phyloP scores from a whole-genome alignment of 1,284 basidiomycete species.

The Puccinia horiana region DNA sequence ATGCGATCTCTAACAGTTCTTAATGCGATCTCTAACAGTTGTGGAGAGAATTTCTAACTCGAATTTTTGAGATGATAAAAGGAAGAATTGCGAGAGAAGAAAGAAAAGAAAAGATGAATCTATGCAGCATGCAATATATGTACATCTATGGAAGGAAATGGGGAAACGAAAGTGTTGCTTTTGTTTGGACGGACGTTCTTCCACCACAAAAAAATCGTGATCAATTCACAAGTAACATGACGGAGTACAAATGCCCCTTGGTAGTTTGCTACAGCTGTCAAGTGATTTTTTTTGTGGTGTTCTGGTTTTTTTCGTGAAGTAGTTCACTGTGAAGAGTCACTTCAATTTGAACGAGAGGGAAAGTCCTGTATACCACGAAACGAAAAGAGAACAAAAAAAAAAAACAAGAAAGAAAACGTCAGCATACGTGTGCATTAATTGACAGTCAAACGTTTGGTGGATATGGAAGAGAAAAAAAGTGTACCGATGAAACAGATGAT shows the following conservation, averaged over 20 bases:
- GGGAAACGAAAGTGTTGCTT: not conserved
- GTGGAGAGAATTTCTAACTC: not conserved
- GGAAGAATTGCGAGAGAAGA: not conserved
- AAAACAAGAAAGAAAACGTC: not conserved
- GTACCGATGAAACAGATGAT: conserved; percentile 51
- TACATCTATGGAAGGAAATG: not conserved
- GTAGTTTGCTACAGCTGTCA: no score
- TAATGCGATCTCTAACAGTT: no score
- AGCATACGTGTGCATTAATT: not conserved
- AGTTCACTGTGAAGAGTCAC: not conserved
- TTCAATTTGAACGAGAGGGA: conserved; percentile 32
- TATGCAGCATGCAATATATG: not conserved
- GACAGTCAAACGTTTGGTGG: not conserved
- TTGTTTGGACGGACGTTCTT: not conserved
- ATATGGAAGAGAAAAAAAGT: conserved; percentile 46
- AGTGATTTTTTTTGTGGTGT: not conserved
- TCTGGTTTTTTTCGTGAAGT: not conserved
- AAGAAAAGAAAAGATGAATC: not conserved
- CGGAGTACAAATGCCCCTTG: no score
- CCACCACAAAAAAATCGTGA: no score
- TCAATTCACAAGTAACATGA: no score
- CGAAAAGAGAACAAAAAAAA: not conserved
- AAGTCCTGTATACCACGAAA: conserved; percentile 28
- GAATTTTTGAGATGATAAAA: not conserved
- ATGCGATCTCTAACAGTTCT: no score